These are phyloP conservation scores for Verticillium nubilum DNA, from an alignment of 2,329 filamentous ascomycete species.

Conservation along the genomic window DNA sequence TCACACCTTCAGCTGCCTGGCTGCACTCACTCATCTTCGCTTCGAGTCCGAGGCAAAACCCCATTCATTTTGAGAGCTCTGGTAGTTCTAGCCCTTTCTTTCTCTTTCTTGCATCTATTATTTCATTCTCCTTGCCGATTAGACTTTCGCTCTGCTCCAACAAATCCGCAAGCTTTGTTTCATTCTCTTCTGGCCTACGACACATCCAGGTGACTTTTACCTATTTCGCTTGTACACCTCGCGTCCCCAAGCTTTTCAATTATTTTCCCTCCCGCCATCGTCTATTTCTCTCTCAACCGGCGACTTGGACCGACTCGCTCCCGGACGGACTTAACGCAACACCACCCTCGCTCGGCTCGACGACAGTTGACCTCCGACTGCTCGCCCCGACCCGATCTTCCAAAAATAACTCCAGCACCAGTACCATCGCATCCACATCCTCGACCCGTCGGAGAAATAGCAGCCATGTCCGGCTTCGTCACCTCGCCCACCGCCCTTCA, in stretches of 20 bases:
- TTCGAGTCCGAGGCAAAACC: neutral
- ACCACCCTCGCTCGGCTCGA: neutral
- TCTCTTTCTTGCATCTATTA: neutral
- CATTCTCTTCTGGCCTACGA: neutral
- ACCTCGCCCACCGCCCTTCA: conserved; percentile 45
- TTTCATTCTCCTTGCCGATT: neutral
- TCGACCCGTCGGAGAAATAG: conserved; percentile 4
- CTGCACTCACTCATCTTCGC: neutral
- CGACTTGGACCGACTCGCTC: neutral
- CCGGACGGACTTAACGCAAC: neutral
- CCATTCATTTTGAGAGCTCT: neutral
- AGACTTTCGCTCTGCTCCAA: neutral
- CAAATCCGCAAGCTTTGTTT: neutral
- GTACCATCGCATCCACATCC: neutral
- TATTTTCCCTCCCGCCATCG: neutral
- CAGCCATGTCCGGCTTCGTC: conserved; percentile 24
- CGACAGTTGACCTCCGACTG: neutral
- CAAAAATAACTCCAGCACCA: neutral
- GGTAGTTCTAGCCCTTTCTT: conserved; percentile 2
- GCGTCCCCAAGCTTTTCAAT: neutral
- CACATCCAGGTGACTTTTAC: neutral
- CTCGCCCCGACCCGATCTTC: neutral
- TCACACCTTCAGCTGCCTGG: neutral
- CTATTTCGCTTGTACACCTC: neutral
- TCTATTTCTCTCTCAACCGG: neutral